Evolutionary conservation across 2,329 filamentous ascomycete species (phyloP).

Genomic region (Cadophora luteo-olivacea): DNA sequence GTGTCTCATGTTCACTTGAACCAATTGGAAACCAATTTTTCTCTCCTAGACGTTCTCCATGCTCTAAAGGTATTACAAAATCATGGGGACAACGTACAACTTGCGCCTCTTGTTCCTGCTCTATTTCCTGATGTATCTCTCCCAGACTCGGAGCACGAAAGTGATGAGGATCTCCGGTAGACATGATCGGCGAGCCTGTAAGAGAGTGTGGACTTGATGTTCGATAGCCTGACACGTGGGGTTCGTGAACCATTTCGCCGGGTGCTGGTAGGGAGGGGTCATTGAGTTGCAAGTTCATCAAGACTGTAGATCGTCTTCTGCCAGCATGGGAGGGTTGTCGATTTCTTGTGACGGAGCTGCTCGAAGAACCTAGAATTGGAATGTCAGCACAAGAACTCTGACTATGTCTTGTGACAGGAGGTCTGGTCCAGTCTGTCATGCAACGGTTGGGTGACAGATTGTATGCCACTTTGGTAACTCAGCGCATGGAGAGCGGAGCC

Average conservation of each 20-base stretch:
- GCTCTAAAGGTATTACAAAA: not conserved
- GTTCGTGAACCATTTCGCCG: constrained; percentile 68
- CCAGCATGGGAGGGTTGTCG: constrained; percentile 55
- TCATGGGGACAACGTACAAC: constrained; percentile 58
- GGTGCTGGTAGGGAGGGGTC: constrained; percentile 71
- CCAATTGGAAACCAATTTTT: not conserved
- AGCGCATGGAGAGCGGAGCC: not conserved
- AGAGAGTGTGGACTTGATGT: constrained; percentile 54
- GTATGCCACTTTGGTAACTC: not conserved
- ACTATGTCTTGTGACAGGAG: not conserved
- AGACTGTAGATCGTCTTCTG: constrained; percentile 70
- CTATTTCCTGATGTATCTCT: constrained; percentile 79
- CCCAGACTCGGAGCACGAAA: constrained; percentile 74
- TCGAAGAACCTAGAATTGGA: constrained; percentile 48
- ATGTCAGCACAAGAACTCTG: constrained; percentile 16
- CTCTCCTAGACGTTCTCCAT: not conserved
- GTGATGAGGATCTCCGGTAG: constrained; percentile 62
- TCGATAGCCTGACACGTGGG: constrained; percentile 46
- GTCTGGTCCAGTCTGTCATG: not conserved
- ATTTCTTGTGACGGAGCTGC: constrained; percentile 56
- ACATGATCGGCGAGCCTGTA: constrained; percentile 53
- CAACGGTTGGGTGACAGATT: not conserved
- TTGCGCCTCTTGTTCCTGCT: constrained; percentile 80
- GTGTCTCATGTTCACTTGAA: not conserved
- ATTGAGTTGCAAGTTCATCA: constrained; percentile 77